Conservation (phyloP, 1,284 basidiomycete genomes). For the Pseudozyma tsukubaensis region DNA sequence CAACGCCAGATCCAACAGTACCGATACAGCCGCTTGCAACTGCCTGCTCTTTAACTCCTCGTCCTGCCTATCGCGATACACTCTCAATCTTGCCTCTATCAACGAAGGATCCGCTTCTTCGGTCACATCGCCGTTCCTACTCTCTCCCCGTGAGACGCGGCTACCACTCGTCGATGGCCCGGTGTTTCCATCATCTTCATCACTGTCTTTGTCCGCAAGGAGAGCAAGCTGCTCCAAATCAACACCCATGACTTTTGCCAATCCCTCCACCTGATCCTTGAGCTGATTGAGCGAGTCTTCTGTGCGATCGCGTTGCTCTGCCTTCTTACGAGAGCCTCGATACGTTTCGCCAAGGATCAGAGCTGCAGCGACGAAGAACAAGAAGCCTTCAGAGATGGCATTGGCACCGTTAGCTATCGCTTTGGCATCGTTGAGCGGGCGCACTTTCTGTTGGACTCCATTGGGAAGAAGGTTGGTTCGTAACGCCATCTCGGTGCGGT, state of each 20-base stretch:
- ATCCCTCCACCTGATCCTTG: slow-evolving; percentile 35
- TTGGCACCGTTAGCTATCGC: slow-evolving; percentile 62
- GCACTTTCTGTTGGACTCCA: slow-evolving; percentile 55
- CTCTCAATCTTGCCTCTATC: slow-evolving; percentile 29
- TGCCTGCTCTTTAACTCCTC: slow-evolving; percentile 43
- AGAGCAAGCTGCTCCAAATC: slow-evolving; percentile 34
- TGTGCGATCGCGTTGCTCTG: slow-evolving; percentile 59
- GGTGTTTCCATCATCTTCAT: slow-evolving; percentile 4
- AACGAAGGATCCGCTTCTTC: slow-evolving; percentile 46
- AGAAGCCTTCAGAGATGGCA: slow-evolving; percentile 64
- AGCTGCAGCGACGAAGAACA: slow-evolving; percentile 64
- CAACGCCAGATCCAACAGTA: slow-evolving; percentile 56
- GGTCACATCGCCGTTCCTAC: slow-evolving; percentile 16
- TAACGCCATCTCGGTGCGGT: slow-evolving; percentile 63
- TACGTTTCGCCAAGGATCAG: slow-evolving; percentile 66
- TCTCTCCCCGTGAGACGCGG: background rate
- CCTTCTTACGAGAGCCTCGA: slow-evolving; percentile 57
- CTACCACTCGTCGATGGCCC: background rate
- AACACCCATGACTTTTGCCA: slow-evolving; percentile 48
- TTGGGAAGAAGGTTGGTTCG: slow-evolving; percentile 58
- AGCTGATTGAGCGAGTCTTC: slow-evolving; percentile 57
- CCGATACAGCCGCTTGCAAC: slow-evolving; percentile 51
- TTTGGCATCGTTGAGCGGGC: slow-evolving; percentile 67
- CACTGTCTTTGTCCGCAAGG: slow-evolving; percentile 13
- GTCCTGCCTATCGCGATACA: slow-evolving; percentile 30